Evolutionary conservation across 2,329 filamentous ascomycete genomes (phyloP), one percentile per base, ranked within the genome.

Genomic region (Fusarium kyushuense): DNA sequence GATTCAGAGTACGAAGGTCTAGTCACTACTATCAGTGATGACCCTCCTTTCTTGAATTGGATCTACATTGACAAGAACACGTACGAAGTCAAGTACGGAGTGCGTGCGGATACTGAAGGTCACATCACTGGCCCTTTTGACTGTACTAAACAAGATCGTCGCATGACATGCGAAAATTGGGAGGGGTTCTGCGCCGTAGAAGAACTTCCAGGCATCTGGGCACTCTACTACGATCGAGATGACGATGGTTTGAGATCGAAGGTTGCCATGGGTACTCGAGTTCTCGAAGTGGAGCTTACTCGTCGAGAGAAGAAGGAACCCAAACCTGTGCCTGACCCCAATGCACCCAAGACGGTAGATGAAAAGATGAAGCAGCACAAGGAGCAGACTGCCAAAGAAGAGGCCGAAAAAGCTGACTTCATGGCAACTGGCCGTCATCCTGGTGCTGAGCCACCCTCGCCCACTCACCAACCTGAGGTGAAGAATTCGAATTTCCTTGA

Each of bases 231-330:
- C 54, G 83, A 85, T 63, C 70, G 73, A 10, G 83, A 85, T 42
- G 81, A 82, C 23, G 78, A 86, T 59, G 77, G 78, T 2, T 67
- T 86, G 29, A 74, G 66, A 43, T 75, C 73, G 1, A 87, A 84
- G 69, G 75, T 87, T 5, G 78, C 80, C 1, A 74, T 77, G 49
- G 84, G 82, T 4, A 84, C 80, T 4, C 78, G 82, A 14, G 82
- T 88, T 1, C 77, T 89, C 9, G 87, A 89, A 54, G 75, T 89
- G 5, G 86, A 88, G 72, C 74, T 89, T 25, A 78, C 78, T 3
- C 79, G 86, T 13, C 82, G 82, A 21, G 87, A 89, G 72, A 84
- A 75, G 58, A 75, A 75, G 54, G 73, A 73, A 30, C 71, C 67
- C 21, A 74, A 74, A 59, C 72, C 72, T 19, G 66, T 57, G 23